A percentile compares a stretch with the other conserved stretches of the same genome.
These are phyloP conservation scores for Claviceps purpurea DNA, from an alignment of 2,329 filamentous ascomycete species.

Conservation along the genomic window DNA sequence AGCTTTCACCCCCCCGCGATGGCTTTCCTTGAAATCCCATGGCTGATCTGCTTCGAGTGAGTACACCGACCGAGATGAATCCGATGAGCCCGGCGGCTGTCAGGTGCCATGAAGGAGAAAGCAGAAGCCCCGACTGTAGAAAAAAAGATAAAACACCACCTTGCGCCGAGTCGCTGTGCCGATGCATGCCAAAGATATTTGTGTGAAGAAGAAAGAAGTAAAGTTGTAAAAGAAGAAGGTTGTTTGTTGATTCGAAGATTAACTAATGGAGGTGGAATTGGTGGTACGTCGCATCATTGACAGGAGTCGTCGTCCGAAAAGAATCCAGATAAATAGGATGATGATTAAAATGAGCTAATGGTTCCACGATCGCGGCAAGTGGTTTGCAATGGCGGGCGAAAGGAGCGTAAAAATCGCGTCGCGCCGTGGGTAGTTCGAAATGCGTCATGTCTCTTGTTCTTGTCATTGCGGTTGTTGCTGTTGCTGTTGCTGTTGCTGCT, in stretches of 20 bases:
- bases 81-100: not conserved
- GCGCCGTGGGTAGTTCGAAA: not conserved
- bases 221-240: conserved; percentile 5
- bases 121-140: not conserved
- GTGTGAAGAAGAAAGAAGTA: conserved; percentile 10
- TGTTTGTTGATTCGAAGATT: conserved; percentile 16
- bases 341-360: conserved; percentile 5
- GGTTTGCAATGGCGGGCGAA: not conserved
- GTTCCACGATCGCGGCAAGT: not conserved
- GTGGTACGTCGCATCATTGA: conserved; percentile 15
- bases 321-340: conserved; percentile 1
- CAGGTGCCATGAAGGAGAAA: not conserved
- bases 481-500: not conserved
- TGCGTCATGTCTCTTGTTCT: not conserved
- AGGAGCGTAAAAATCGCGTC: not conserved
- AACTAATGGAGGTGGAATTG: conserved; percentile 11
- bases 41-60: conserved; percentile 7
- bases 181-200: conserved; percentile 27
- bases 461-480: not conserved
- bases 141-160: conserved; percentile 13
- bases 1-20: conserved; percentile 1
- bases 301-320: conserved; percentile 4
- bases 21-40: conserved; percentile 9
- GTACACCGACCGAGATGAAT: not conserved
- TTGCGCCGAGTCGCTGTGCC: conserved; percentile 28